Evolutionary conservation across 2,329 filamentous ascomycete species (phyloP).

Genomic region (Thelonectria olida): DNA sequence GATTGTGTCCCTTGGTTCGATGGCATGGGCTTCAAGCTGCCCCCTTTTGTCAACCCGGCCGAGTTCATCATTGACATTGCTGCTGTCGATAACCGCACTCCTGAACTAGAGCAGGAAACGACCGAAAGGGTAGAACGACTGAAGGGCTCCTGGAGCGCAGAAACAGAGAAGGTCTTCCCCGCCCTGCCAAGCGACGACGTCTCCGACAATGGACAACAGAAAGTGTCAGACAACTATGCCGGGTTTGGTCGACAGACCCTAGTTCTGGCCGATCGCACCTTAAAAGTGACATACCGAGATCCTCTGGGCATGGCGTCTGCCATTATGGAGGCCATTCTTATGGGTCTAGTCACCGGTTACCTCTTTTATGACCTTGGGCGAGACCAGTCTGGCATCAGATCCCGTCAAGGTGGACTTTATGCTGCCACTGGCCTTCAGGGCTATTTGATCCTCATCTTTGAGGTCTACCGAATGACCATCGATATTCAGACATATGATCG

Average conservation of each 20-base stretch:
- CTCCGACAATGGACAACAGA: constrained; percentile 24
- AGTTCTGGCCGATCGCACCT: constrained; percentile 74
- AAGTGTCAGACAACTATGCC: constrained; percentile 54
- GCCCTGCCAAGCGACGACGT: constrained; percentile 25
- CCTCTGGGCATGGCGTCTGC: constrained; percentile 79
- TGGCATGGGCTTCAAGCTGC: constrained; percentile 66
- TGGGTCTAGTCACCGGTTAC: constrained; percentile 78
- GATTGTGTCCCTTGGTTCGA: constrained; percentile 73
- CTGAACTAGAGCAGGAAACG: constrained; percentile 70
- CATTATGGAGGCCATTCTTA: constrained; percentile 73
- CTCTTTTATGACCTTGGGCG: constrained; percentile 74
- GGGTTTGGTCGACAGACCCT: constrained; percentile 69
- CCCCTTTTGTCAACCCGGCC: constrained; percentile 79
- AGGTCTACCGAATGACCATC: constrained; percentile 77
- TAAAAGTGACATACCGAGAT: constrained; percentile 79
- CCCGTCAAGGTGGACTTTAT: constrained; percentile 77
- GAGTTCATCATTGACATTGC: constrained; percentile 80
- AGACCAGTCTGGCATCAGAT: constrained; percentile 76
- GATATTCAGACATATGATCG: constrained; percentile 82
- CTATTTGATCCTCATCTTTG: constrained; percentile 79
- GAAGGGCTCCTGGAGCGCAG: constrained; percentile 66
- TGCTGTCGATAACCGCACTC: constrained; percentile 76
- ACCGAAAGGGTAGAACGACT: constrained; percentile 68
- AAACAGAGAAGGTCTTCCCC: constrained; percentile 43
- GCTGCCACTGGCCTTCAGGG: constrained; percentile 77